Percentiles rank a stretch among this genome's conserved stretches.
These are phyloP conservation scores for Peronospora destructor DNA, from an alignment of 352 stramenopile genomes.

Conservation along the genomic window DNA sequence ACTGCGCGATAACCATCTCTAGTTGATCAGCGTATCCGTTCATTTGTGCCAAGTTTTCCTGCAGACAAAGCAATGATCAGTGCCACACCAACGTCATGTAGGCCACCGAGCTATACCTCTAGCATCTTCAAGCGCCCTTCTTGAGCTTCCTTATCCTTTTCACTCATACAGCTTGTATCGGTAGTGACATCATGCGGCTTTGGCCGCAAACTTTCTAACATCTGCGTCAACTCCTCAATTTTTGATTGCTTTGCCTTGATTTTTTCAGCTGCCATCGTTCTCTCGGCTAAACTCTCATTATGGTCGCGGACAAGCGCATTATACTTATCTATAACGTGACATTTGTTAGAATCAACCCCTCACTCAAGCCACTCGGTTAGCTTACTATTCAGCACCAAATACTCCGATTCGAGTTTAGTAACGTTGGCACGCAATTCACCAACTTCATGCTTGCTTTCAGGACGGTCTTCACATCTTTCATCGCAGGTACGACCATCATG, in stretches of 20 bases:
- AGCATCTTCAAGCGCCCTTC: constrained; percentile 49
- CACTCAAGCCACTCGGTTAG: not conserved
- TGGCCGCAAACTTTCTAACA: constrained; percentile 20
- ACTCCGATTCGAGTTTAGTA: constrained; percentile 12
- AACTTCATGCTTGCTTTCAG: constrained; percentile 3
- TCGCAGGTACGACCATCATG: not conserved
- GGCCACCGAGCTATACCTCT: constrained; percentile 35
- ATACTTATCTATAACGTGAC: constrained; percentile 26
- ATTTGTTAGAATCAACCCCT: not conserved
- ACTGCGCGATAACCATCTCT: constrained; percentile 67
- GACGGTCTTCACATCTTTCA: not conserved
- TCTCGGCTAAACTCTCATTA: constrained; percentile 2
- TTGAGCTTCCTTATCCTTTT: constrained; percentile 21
- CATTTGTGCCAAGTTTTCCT: constrained; percentile 76
- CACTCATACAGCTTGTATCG: not conserved
- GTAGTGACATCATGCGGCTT: constrained; percentile 3
- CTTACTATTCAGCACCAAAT: constrained; percentile 21
- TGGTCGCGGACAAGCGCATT: constrained; percentile 23
- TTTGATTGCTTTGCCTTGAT: constrained; percentile 28
- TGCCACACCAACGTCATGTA: not conserved
- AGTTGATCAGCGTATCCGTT: constrained; percentile 76
- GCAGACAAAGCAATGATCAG: constrained; percentile 3
- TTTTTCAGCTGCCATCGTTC: constrained; percentile 8
- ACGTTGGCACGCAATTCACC: constrained; percentile 15
- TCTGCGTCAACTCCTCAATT: constrained; percentile 34